Conservation (phyloP, 495 filamentous ascomycete species). For the Neurospora sp. region DNA sequence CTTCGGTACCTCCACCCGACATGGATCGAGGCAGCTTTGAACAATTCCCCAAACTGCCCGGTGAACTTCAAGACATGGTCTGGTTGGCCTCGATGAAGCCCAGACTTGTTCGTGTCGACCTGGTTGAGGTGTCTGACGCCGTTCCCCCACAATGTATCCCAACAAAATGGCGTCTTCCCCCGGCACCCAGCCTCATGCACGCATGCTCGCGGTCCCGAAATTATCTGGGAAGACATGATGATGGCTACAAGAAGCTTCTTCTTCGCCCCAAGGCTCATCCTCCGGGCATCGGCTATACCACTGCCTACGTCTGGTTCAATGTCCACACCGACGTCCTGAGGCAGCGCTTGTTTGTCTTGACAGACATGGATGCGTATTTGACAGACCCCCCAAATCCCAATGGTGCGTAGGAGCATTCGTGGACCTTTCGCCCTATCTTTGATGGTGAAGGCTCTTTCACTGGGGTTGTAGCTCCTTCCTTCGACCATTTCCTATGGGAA, state of each 20-base stretch:
- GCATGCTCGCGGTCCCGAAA: not conserved
- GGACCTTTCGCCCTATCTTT: not conserved
- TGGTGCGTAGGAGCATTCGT: not conserved
- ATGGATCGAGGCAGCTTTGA: no score
- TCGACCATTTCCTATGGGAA: rapidly evolving
- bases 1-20: no score
- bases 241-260: not conserved
- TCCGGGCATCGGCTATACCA: not conserved
- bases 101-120: no score
- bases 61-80: no score
- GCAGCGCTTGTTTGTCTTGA: not conserved
- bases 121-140: no score
- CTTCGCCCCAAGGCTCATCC: not conserved
- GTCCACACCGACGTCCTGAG: not conserved
- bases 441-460: not conserved
- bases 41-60: no score
- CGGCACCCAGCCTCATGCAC: no score
- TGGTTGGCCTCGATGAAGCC: no score
- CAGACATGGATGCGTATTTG: not conserved
- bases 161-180: no score
- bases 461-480: not conserved
- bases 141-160: no score
- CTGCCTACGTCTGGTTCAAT: not conserved
- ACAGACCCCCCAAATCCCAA: not conserved
- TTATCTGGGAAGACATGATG: not conserved